These are phyloP conservation scores for Penicillium sp. DNA, from an alignment of 2,329 filamentous ascomycete genomes.

Conservation along the genomic window DNA sequence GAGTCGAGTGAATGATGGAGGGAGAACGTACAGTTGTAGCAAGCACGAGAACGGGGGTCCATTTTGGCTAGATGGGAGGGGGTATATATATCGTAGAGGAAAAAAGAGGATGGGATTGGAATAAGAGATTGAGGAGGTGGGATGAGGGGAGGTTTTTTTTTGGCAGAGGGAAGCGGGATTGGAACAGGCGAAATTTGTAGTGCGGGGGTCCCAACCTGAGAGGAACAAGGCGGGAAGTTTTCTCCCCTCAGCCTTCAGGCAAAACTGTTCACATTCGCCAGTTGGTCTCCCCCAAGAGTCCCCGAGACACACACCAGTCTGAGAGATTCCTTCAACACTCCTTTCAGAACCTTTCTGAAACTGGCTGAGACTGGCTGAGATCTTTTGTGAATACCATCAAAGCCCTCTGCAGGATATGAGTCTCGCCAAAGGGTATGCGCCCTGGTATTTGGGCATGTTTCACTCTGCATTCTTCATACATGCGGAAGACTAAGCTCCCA, in stretches of 20 bases:
- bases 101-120: slow-evolving; percentile 6
- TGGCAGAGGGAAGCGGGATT: slow-evolving; percentile 9
- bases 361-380: background rate
- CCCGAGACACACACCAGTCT: too few relatives aligned
- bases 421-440: background rate
- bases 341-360: background rate
- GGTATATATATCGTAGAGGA: slow-evolving; percentile 2
- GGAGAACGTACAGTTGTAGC: slow-evolving; percentile 63
- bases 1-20: slow-evolving; percentile 15
- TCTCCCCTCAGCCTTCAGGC: background rate
- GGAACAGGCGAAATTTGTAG: slow-evolving; percentile 28
- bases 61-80: slow-evolving; percentile 43
- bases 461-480: slow-evolving; percentile 7
- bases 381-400: background rate
- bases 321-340: background rate
- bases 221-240: background rate
- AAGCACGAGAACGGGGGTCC: slow-evolving; percentile 60
- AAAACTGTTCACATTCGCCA: background rate
- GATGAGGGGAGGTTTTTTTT: slow-evolving; percentile 12
- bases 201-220: slow-evolving; percentile 10
- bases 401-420: background rate
- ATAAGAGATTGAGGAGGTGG: slow-evolving; percentile 9
- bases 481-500: background rate
- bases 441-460: background rate
- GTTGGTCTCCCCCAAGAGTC: background rate